Percentiles rank a stretch among this genome's conserved stretches.
Conservation (phyloP, 805 yeast genomes). For the Cyberlindnera xishuangbannaensis region DNA sequence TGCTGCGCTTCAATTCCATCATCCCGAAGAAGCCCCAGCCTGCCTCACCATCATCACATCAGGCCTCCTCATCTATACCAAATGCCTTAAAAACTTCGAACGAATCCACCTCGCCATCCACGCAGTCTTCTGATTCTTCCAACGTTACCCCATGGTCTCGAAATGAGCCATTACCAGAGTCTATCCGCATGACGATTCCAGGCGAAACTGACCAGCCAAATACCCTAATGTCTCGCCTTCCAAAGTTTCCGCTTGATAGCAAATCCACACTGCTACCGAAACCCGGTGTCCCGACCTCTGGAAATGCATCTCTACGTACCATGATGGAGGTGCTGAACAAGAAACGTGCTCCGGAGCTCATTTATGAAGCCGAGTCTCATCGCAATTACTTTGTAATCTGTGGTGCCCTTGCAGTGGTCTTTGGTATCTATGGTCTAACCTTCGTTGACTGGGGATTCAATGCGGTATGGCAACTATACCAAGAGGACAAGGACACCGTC, state of each 20-base stretch:
- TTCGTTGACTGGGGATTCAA: constrained; percentile 51
- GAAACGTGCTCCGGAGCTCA: constrained; percentile 59
- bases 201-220: constrained; percentile 29
- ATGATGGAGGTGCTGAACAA: constrained; percentile 52
- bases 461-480: constrained; percentile 45
- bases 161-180: constrained; percentile 18
- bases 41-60: neutral
- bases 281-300: constrained; percentile 71
- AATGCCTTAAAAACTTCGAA: too few relatives aligned
- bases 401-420: constrained; percentile 61
- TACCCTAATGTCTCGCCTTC: constrained; percentile 52
- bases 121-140: too few relatives aligned
- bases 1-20: constrained; percentile 3
- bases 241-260: constrained; percentile 58
- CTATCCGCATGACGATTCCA: constrained; percentile 21
- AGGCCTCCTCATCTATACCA: constrained; percentile 1
- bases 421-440: constrained; percentile 62
- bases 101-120: too few relatives aligned
- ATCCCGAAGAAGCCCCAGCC: too few relatives aligned
- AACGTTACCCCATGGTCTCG: too few relatives aligned
- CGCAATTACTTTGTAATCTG: constrained; percentile 65
- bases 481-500: constrained; percentile 41
- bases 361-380: constrained; percentile 83
- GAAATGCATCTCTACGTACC: constrained; percentile 40
- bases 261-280: constrained; percentile 70